Conservation (phyloP, 805 yeast species). For the Barnettozyma sp. region DNA sequence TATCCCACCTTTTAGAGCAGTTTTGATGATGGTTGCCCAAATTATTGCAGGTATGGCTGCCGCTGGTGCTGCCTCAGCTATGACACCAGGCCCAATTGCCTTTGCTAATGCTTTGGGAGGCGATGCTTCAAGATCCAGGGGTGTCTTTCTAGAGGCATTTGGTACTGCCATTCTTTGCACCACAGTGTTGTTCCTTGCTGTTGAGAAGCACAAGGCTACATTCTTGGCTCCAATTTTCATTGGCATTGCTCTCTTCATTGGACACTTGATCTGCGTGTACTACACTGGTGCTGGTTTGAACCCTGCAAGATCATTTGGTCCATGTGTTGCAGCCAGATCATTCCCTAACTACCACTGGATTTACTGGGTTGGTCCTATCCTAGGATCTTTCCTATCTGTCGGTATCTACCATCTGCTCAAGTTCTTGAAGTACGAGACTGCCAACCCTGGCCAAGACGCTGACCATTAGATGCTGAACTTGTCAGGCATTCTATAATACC, state of each 20-base stretch:
- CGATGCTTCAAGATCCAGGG: constrained; percentile 66
- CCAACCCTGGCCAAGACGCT: constrained; percentile 65
- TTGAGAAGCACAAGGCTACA: constrained; percentile 71
- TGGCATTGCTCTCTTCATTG: constrained; percentile 76
- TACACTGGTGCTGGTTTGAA: constrained; percentile 89
- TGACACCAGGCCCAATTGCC: constrained; percentile 74
- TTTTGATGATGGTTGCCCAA: constrained; percentile 59
- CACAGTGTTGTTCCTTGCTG: constrained; percentile 77
- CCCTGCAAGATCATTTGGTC: constrained; percentile 88
- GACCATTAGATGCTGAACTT: constrained; percentile 26
- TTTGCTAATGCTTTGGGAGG: constrained; percentile 70
- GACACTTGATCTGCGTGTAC: constrained; percentile 73
- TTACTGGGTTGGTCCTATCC: constrained; percentile 83
- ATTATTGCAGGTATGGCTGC: constrained; percentile 86
- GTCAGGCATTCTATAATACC: not conserved
- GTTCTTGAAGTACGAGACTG: constrained; percentile 58
- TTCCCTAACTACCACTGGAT: constrained; percentile 89
- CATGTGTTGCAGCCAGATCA: constrained; percentile 59
- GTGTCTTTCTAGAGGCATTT: constrained; percentile 75
- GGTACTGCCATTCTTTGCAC: constrained; percentile 67
- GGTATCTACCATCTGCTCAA: constrained; percentile 62
- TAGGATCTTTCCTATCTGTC: constrained; percentile 63
- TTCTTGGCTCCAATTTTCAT: constrained; percentile 76
- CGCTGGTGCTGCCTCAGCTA: constrained; percentile 79
- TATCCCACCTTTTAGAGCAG: constrained; percentile 64